These are phyloP conservation scores for Lizanozyma gosingica DNA, from an alignment of 1,139 yeast genomes.

Conservation along the genomic window DNA sequence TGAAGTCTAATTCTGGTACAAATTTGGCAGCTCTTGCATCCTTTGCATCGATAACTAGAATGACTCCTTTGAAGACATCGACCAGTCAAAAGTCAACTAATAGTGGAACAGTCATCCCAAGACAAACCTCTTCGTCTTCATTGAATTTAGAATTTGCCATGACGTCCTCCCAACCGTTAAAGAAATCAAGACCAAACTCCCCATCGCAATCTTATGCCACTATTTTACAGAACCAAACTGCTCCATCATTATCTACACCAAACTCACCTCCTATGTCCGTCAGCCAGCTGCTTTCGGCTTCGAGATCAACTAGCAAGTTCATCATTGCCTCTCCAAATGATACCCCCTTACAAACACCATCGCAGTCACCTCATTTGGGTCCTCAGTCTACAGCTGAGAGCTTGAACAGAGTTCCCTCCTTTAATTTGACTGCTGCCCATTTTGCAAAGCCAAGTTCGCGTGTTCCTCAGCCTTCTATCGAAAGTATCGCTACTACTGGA, in stretches of 20 bases:
- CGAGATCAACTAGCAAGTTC: constrained; percentile 7
- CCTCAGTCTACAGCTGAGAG: constrained; percentile 11
- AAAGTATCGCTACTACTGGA: constrained; percentile 29
- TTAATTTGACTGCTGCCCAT: background rate
- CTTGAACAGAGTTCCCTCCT: background rate
- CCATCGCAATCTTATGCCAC: constrained; percentile 53
- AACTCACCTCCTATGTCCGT: background rate
- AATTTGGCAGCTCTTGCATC: constrained; percentile 10
- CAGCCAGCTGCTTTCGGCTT: background rate
- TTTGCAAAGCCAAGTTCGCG: background rate
- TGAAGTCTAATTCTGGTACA: constrained; percentile 14
- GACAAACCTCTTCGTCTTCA: constrained; percentile 11
- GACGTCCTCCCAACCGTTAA: constrained; percentile 29
- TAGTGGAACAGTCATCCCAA: constrained; percentile 6
- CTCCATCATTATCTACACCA: background rate
- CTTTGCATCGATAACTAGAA: background rate
- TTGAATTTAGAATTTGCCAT: constrained; percentile 14
- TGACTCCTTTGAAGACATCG: background rate
- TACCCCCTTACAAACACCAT: constrained; percentile 37
- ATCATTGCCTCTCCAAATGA: constrained; percentile 23
- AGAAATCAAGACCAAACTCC: constrained; percentile 72
- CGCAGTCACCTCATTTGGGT: constrained; percentile 32
- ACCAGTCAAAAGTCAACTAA: background rate
- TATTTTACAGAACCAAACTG: background rate
- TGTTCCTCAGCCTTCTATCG: background rate